Evolutionary conservation across 1,284 basidiomycete genomes (phyloP).

Genomic region (Ganoderma sp.): DNA sequence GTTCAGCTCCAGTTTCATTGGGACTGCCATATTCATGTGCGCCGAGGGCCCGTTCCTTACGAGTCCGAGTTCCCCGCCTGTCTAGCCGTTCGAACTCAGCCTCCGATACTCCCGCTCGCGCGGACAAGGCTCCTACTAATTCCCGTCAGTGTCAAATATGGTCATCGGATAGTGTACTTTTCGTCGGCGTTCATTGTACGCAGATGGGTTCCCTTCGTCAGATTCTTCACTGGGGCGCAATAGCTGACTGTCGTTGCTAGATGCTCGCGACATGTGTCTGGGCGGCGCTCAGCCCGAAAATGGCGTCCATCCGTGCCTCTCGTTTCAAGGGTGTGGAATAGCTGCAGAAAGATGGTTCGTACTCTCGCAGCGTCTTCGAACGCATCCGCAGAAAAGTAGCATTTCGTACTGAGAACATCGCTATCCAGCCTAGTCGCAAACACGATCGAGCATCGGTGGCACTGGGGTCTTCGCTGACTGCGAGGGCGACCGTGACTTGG

Average conservation of each 20-base stretch:
- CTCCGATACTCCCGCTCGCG: background rate
- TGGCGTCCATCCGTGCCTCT: conserved; percentile 49
- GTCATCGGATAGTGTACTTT: conserved; percentile 51
- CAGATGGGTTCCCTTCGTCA: background rate
- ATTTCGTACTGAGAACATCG: too few relatives aligned
- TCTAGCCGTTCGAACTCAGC: too few relatives aligned
- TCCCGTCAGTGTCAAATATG: conserved; percentile 50
- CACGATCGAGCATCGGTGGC: conserved; percentile 52
- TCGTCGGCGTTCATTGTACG: conserved; percentile 46
- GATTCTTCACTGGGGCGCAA: too few relatives aligned
- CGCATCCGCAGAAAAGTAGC: too few relatives aligned
- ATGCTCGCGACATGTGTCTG: conserved; percentile 54
- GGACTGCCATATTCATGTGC: conserved; percentile 49
- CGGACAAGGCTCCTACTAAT: conserved; percentile 47
- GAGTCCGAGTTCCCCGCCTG: too few relatives aligned
- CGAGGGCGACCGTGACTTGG: too few relatives aligned
- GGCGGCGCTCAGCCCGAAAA: conserved; percentile 49
- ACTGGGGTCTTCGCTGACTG: too few relatives aligned
- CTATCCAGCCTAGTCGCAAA: conserved; percentile 43
- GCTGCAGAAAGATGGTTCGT: conserved; percentile 35
- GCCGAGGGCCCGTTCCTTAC: conserved; percentile 7
- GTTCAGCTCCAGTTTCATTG: conserved; percentile 47
- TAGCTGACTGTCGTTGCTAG: conserved; percentile 27
- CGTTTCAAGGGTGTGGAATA: conserved; percentile 56
- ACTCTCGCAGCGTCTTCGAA: too few relatives aligned